These are phyloP conservation scores for Echium plantagineum DNA, from an alignment of 257 asterid genomes.

Conservation along the genomic window DNA sequence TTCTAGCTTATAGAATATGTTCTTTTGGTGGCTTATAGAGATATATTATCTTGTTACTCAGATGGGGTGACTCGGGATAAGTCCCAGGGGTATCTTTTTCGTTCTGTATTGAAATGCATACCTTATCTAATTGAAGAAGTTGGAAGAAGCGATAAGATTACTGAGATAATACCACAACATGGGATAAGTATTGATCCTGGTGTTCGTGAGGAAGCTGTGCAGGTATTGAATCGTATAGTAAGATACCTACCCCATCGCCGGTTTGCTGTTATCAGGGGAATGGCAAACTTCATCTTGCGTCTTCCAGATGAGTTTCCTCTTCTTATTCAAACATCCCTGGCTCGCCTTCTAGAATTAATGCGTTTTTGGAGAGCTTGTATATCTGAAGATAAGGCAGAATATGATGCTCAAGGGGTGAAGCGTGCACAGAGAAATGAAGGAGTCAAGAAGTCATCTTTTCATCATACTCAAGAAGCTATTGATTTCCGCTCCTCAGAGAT, in stretches of 20 bases:
- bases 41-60: constrained; percentile 26
- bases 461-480: constrained; percentile 64
- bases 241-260: constrained; percentile 94
- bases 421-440: constrained; percentile 81
- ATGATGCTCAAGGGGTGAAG: constrained; percentile 48
- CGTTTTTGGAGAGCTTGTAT: constrained; percentile 96
- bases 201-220: constrained; percentile 97
- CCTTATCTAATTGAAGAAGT: constrained; percentile 99
- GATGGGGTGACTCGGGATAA: constrained; percentile 91
- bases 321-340: constrained; percentile 92
- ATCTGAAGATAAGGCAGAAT: constrained; percentile 53
- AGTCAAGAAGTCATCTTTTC: constrained; percentile 78
- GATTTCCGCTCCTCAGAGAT: constrained; percentile 92
- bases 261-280: constrained; percentile 96
- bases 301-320: constrained; percentile 99
- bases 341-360: constrained; percentile 96
- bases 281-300: constrained; percentile 76
- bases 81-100: constrained; percentile 96
- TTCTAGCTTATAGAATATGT: neutral
- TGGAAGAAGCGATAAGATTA: constrained; percentile 89
- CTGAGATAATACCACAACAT: constrained; percentile 97
- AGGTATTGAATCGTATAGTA: constrained; percentile 87
- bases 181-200: constrained; percentile 99
- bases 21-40: neutral
- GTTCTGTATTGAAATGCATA: constrained; percentile 95